Percentiles rank a stretch among this genome's conserved stretches.
Evolutionary conservation across 2,329 filamentous ascomycete genomes (phyloP).

Genomic region (Intubia oerlemansii): DNA sequence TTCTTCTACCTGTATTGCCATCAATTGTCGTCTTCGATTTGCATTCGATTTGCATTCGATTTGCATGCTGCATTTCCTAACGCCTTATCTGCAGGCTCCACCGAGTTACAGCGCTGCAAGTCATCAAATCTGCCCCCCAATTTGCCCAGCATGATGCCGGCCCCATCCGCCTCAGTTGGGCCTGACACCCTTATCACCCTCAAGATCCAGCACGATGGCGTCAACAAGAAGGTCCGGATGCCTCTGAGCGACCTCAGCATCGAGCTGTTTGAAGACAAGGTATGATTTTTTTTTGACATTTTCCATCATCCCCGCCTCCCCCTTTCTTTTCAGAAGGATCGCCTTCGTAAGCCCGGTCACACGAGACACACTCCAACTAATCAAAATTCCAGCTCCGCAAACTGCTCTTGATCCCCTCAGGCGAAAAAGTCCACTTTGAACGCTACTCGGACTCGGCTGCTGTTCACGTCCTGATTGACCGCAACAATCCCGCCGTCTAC

Average conservation of each 20-base stretch:
- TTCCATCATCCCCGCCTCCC: not conserved
- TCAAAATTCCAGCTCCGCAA: conserved; percentile 42
- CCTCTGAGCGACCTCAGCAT: conserved; percentile 67
- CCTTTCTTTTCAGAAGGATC: too few relatives aligned
- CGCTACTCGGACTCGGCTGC: conserved; percentile 88
- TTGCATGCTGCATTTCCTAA: too few relatives aligned
- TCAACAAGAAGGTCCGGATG: conserved; percentile 69
- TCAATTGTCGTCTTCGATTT: too few relatives aligned
- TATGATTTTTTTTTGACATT: conserved; percentile 23
- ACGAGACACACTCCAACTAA: not conserved
- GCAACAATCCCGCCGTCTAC: conserved; percentile 62
- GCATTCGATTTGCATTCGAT: too few relatives aligned
- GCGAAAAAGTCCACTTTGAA: conserved; percentile 50
- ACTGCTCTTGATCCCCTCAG: conserved; percentile 44
- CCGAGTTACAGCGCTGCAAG: too few relatives aligned
- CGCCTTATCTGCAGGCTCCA: too few relatives aligned
- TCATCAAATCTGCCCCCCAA: too few relatives aligned
- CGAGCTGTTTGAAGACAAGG: conserved; percentile 50
- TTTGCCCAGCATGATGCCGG: too few relatives aligned
- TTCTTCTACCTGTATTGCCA: too few relatives aligned
- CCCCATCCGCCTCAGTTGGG: too few relatives aligned
- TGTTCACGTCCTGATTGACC: conserved; percentile 59
- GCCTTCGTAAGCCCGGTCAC: too few relatives aligned
- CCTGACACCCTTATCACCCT: conserved; percentile 62
- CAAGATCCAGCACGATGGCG: conserved; percentile 63